phyloP scores from a whole-genome alignment of 106 monocot species.

The Agapanthus africanus region DNA sequence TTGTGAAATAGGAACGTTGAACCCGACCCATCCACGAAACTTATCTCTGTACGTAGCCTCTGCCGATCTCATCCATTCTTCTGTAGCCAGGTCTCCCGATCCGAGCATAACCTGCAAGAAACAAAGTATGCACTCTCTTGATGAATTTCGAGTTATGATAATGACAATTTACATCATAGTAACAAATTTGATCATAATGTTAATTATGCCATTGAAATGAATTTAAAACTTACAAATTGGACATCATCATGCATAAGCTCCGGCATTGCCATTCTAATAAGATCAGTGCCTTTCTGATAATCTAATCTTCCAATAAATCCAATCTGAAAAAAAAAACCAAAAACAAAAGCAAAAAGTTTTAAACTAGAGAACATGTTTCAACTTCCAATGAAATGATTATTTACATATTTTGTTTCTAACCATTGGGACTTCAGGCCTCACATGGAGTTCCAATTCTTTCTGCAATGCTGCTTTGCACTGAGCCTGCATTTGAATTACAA shows the following conservation, averaged over 20 bases:
- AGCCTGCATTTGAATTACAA: conserved; percentile 32
- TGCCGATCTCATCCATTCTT: conserved; percentile 81
- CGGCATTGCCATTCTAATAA: conserved; percentile 49
- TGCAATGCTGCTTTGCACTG: conserved; percentile 81
- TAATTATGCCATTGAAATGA: background rate
- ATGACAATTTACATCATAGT: no score
- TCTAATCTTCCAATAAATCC: conserved; percentile 95
- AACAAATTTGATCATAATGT: background rate
- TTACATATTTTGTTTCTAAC: conserved; percentile 22
- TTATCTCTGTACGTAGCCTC: conserved; percentile 63
- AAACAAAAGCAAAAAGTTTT: conserved; percentile 9
- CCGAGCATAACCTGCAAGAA: conserved; percentile 82
- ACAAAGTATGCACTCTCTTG: no score
- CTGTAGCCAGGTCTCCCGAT: conserved; percentile 63
- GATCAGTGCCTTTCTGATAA: conserved; percentile 90
- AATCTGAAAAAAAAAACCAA: conserved; percentile 40
- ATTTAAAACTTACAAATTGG: conserved; percentile 63
- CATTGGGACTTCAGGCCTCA: conserved; percentile 64
- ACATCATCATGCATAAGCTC: conserved; percentile 71
- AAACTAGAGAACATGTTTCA: conserved; percentile 8
- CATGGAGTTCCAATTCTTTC: conserved; percentile 61
- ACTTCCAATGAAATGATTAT: conserved; percentile 1
- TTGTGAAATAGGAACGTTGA: conserved; percentile 79
- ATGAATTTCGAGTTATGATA: no score
- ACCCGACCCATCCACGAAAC: conserved; percentile 96